Evolutionary conservation across 1,139 yeast genomes (phyloP).

Genomic region (Nakaseomyces uthaithaninus): DNA sequence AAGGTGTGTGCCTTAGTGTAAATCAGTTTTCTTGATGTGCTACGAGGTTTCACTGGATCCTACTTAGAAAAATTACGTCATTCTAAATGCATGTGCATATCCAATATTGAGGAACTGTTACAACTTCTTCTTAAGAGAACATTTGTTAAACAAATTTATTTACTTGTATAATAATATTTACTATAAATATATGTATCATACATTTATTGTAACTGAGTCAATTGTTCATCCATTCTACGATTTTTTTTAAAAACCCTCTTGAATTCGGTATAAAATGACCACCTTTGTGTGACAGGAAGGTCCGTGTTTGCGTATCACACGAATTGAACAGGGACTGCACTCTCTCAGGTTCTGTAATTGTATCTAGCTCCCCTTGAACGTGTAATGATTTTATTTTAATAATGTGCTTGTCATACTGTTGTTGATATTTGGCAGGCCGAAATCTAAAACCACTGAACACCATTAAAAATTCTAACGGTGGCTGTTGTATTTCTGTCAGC

Average conservation of each 20-base stretch:
- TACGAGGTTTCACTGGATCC: too few species aligned
- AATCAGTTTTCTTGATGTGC: too few species aligned
- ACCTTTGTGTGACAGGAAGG: slow-evolving; percentile 63
- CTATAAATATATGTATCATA: too few species aligned
- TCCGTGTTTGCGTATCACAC: slow-evolving; percentile 41
- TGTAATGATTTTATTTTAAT: slow-evolving; percentile 58
- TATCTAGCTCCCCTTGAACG: slow-evolving; percentile 79
- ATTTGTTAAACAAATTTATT: too few species aligned
- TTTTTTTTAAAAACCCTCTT: slow-evolving; percentile 50
- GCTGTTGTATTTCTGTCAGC: slow-evolving; percentile 31
- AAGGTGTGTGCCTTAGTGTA: too few species aligned
- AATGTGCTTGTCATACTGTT: slow-evolving; percentile 37
- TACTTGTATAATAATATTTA: too few species aligned
- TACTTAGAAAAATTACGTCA: too few species aligned
- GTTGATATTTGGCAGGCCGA: slow-evolving; percentile 45
- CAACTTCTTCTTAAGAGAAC: too few species aligned
- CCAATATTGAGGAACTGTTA: too few species aligned
- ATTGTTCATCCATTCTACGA: slow-evolving; percentile 45
- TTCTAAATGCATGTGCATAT: too few species aligned
- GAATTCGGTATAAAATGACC: slow-evolving; percentile 83
- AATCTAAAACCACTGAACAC: slow-evolving; percentile 72
- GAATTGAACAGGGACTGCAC: slow-evolving; percentile 49
- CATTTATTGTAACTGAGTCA: too few species aligned
- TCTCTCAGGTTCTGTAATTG: slow-evolving; percentile 74
- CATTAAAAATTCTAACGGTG: slow-evolving; percentile 58